Percentiles rank a stretch among this genome's conserved stretches.
phyloP scores from a whole-genome alignment of 352 stramenopile species.

The Phytophthora hybrid region DNA sequence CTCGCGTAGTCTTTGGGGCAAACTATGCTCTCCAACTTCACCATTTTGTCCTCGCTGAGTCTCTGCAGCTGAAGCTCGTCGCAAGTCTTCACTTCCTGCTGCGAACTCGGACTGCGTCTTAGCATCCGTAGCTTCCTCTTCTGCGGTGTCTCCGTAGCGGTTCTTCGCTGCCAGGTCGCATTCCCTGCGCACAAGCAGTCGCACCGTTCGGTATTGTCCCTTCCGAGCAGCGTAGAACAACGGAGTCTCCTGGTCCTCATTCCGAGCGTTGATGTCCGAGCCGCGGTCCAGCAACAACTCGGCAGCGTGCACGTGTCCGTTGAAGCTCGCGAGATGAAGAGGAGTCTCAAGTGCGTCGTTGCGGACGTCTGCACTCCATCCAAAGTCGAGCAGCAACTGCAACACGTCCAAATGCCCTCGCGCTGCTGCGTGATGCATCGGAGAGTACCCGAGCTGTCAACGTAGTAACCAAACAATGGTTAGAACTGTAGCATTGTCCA shows the following conservation, averaged over 20 bases:
- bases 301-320: constrained; percentile 57
- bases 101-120: constrained; percentile 65
- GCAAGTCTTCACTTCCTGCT: constrained; percentile 55
- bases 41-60: neutral
- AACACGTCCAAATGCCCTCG: constrained; percentile 74
- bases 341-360: constrained; percentile 72
- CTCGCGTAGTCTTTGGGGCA: constrained; percentile 66
- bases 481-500: neutral
- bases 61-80: constrained; percentile 35
- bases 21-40: constrained; percentile 25
- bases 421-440: constrained; percentile 74
- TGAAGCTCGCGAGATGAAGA: constrained; percentile 74
- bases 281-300: constrained; percentile 75
- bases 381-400: constrained; percentile 70
- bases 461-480: constrained; percentile 7
- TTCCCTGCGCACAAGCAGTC: constrained; percentile 71
- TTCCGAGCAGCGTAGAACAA: constrained; percentile 84
- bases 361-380: constrained; percentile 54
- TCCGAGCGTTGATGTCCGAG: constrained; percentile 60
- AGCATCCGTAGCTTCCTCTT: constrained; percentile 70
- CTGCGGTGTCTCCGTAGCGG: constrained; percentile 70
- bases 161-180: constrained; percentile 62
- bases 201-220: constrained; percentile 64
- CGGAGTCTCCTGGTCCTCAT: constrained; percentile 64
- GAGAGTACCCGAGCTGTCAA: constrained; percentile 63